Evolutionary conservation across 768 basidiomycete species (phyloP).

Genomic region (Suillus alpinus): DNA sequence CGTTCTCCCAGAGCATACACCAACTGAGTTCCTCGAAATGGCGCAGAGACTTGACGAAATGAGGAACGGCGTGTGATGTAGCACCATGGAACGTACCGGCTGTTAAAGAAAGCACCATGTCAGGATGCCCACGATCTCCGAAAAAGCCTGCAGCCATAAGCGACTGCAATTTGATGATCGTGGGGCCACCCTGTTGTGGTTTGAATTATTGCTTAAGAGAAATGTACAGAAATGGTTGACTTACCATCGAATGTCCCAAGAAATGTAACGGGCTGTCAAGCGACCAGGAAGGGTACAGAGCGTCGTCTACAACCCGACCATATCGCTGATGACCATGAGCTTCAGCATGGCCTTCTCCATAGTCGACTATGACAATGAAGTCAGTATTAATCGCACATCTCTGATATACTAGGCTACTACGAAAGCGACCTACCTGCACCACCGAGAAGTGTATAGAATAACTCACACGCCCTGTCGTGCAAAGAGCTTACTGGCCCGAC

Average conservation of each 20-base stretch:
- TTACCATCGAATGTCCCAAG: constrained; percentile 47
- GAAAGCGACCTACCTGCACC: constrained; percentile 34
- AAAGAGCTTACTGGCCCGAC: constrained; percentile 51
- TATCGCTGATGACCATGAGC: constrained; percentile 38
- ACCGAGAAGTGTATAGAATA: constrained; percentile 45
- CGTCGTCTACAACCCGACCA: constrained; percentile 38
- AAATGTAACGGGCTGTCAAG: constrained; percentile 43
- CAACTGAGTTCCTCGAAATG: constrained; percentile 47
- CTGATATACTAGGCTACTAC: background rate
- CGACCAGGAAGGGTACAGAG: constrained; percentile 48
- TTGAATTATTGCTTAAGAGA: too few relatives aligned
- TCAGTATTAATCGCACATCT: background rate
- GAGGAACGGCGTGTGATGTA: background rate
- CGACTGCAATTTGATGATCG: constrained; percentile 45
- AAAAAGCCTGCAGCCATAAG: constrained; percentile 43
- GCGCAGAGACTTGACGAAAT: constrained; percentile 37
- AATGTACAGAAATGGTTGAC: constrained; percentile 4
- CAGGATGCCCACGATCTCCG: constrained; percentile 33
- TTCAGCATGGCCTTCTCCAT: constrained; percentile 43
- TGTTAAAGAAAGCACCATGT: constrained; percentile 47
- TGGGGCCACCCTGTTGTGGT: constrained; percentile 43
- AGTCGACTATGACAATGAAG: constrained; percentile 36
- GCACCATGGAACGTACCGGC: constrained; percentile 29
- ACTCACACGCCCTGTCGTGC: constrained; percentile 52
- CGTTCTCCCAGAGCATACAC: constrained; percentile 46